Base-by-base conservation (phyloP, 108 stramenopile genomes). In the Nitzschia inconspicua region DNA sequence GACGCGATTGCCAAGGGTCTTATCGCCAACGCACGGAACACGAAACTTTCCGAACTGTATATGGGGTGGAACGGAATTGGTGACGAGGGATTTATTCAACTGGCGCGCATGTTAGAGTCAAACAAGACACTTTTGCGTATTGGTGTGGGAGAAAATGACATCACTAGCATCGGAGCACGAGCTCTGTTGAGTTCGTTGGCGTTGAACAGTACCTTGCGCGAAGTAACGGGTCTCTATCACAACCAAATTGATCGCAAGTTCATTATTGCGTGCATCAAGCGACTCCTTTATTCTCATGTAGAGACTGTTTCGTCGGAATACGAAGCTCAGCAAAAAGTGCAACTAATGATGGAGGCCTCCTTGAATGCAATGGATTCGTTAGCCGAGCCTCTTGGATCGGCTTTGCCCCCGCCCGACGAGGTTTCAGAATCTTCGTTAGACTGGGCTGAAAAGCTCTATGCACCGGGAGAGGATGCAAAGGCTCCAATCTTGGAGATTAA, bases 211-310 rank as follows among this genome's bases (percentile, higher is more conserved):
- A 58, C 48, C 3, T 32, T 72, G 29, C 46, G 47, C 18, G 57
- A 57, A 50, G 64, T 72, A 19, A 72, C 70, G 14, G 70, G 70
- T 3, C 46, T 72, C n/a, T 72, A 72, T 32, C 70, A 72, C 63
- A 72, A 72, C 34, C 54, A 58, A n/a, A 64, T 72, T 50, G 70
- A 72, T 35, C 62, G 70, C 14, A 72, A 72, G 43, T 72, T 72
- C 43, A 56, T 72, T 29, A 54, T 72, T 22, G 70, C 56, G n/a
- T 50, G 57, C 39, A 72, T 72, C 23, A 48, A 44, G 26, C 34
- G 70, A 24, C 44, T 72, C 40, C 28, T 72, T 30, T 61, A 72
- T 28, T 64, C 70, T 1, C 62, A 64, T 36, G n/a, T 64, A 22
- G 57, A 72, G 18, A 44, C 36, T 14, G 6, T 64, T 20, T 3